Evolutionary conservation across 306 rosid species (phyloP).

Genomic region (Cucurbita ficifolia): DNA sequence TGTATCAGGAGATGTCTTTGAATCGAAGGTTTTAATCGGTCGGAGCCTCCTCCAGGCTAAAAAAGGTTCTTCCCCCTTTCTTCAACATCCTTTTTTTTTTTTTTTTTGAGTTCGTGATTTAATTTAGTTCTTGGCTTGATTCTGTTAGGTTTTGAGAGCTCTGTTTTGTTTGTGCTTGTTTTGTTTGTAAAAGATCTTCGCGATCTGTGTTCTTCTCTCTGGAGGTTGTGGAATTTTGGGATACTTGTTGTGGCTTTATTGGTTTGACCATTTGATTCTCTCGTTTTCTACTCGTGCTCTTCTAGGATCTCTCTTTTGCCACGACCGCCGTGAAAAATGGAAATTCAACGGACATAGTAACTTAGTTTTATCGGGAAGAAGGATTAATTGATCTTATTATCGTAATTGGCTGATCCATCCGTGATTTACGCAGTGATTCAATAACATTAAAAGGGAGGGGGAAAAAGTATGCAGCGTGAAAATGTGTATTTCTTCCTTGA

Average conservation of each 20-base stretch:
- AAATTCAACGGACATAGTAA: background rate
- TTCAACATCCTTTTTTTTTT: background rate
- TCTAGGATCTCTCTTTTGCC: background rate
- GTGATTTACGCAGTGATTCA: background rate
- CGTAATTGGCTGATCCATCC: background rate
- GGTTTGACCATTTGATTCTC: background rate
- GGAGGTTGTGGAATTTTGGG: background rate
- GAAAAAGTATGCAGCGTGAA: background rate
- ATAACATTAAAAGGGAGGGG: background rate
- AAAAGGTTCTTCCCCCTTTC: slow-evolving; percentile 28
- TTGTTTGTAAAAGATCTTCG: background rate
- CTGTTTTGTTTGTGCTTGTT: background rate
- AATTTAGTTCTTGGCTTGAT: background rate
- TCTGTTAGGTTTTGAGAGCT: background rate
- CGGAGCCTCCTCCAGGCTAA: slow-evolving; percentile 79
- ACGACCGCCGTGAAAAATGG: background rate
- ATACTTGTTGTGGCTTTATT: background rate
- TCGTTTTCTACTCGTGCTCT: background rate
- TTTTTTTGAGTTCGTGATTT: background rate
- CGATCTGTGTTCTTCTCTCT: background rate
- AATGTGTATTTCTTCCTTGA: background rate
- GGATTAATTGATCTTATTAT: background rate
- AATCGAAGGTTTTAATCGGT: slow-evolving; percentile 28
- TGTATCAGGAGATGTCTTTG: slow-evolving; percentile 34
- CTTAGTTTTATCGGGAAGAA: background rate